These are phyloP conservation scores for Colletotrichum tropicale DNA, from an alignment of 2,329 filamentous ascomycete species.

Conservation along the genomic window DNA sequence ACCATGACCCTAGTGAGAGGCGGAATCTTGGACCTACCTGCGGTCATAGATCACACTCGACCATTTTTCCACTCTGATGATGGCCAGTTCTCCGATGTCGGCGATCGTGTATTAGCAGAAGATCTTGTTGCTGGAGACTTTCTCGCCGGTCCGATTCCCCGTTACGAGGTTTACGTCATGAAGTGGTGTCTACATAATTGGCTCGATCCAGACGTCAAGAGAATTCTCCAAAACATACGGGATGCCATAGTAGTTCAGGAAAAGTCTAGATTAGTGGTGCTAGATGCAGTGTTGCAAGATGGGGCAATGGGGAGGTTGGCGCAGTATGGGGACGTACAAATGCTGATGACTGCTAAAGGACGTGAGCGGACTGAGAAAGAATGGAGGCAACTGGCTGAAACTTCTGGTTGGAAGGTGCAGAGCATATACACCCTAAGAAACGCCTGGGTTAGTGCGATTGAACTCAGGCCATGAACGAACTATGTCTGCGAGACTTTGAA, in stretches of 20 bases:
- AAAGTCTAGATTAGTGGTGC: conserved; percentile 35
- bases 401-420: conserved; percentile 32
- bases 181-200: conserved; percentile 50
- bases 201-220: conserved; percentile 33
- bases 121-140: conserved; percentile 43
- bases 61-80: conserved; percentile 26
- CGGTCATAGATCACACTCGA: conserved; percentile 35
- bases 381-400: conserved; percentile 32
- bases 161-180: conserved; percentile 31
- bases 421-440: conserved; percentile 22
- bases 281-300: conserved; percentile 40
- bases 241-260: conserved; percentile 28
- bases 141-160: conserved; percentile 31
- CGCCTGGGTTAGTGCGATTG: conserved; percentile 26
- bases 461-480: conserved; percentile 1
- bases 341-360: conserved; percentile 40
- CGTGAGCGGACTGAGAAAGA: conserved; percentile 33
- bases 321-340: conserved; percentile 44
- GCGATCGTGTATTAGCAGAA: conserved; percentile 25
- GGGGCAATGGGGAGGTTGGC: conserved; percentile 32
- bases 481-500: not conserved
- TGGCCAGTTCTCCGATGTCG: conserved; percentile 34
- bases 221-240: conserved; percentile 32
- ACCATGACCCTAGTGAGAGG: conserved; percentile 30
- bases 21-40: conserved; percentile 36